Conservation (phyloP, 2,329 filamentous ascomycete species). For the Ophioceras dolichostomum region DNA sequence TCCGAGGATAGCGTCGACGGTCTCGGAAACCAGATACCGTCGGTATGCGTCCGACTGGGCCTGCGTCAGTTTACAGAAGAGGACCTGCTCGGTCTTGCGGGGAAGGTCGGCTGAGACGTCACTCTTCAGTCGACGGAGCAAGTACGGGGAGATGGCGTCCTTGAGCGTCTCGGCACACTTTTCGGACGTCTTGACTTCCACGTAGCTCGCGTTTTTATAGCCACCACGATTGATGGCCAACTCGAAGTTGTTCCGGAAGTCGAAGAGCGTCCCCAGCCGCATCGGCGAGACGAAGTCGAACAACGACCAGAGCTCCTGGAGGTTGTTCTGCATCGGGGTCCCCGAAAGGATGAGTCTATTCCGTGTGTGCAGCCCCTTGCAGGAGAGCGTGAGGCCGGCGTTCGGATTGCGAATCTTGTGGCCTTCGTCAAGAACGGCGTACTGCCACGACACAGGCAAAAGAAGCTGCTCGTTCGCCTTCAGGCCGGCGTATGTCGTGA, state of each 20-base stretch:
- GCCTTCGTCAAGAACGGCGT: conserved; percentile 89
- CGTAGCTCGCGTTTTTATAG: conserved; percentile 87
- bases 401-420: conserved; percentile 98
- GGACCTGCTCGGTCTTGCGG: conserved; percentile 88
- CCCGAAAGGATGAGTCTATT: conserved; percentile 91
- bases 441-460: conserved; percentile 78
- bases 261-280: conserved; percentile 82
- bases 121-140: conserved; percentile 83
- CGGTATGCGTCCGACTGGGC: conserved; percentile 72
- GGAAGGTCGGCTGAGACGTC: conserved; percentile 91
- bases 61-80: conserved; percentile 86
- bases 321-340: conserved; percentile 95
- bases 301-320: conserved; percentile 89
- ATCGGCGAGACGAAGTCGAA: conserved; percentile 98
- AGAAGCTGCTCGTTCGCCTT: conserved; percentile 81
- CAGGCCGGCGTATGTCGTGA: conserved; percentile 93
- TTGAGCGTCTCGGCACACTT: conserved; percentile 91
- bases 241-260: conserved; percentile 85
- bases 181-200: conserved; percentile 88
- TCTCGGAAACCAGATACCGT: conserved; percentile 67
- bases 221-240: conserved; percentile 87
- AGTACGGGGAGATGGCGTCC: conserved; percentile 84
- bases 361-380: conserved; percentile 82
- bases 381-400: conserved; percentile 85
- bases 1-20: conserved; percentile 71